phyloP scores from a whole-genome alignment of 2,329 filamentous ascomycete species.

The Aspergillus tamarii region DNA sequence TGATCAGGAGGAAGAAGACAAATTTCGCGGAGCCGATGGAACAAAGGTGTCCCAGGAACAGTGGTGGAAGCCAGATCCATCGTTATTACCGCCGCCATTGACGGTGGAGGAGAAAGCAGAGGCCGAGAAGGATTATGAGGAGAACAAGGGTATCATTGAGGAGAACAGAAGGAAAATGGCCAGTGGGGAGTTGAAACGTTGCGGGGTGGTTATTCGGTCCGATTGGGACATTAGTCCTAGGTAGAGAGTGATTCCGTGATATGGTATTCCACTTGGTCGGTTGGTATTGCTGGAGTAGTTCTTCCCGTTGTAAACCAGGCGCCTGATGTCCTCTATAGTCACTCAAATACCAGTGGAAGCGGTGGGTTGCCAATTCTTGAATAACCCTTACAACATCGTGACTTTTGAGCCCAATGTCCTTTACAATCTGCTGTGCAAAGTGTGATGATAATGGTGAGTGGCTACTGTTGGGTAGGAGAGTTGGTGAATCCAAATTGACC shows the following conservation, averaged over 20 bases:
- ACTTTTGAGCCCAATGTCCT: no score
- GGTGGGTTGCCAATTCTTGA: not conserved
- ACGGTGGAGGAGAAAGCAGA: conserved; percentile 6
- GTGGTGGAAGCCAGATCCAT: conserved; percentile 16
- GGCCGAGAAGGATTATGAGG: conserved; percentile 5
- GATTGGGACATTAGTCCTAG: conserved; percentile 8
- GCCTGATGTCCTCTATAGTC: not conserved
- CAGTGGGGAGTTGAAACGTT: conserved; percentile 9
- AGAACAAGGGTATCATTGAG: conserved; percentile 13
- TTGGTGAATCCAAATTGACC: no score
- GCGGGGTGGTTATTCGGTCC: conserved; percentile 12
- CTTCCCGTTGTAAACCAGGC: not conserved
- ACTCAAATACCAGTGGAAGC: not conserved
- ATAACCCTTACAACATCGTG: no score
- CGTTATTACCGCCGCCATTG: conserved; percentile 8
- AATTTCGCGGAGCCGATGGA: conserved; percentile 14
- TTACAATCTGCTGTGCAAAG: not conserved
- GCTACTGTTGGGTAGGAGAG: no score
- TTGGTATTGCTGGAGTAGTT: not conserved
- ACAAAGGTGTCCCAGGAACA: conserved; percentile 12
- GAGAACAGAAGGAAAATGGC: conserved; percentile 6
- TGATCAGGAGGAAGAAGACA: conserved; percentile 8
- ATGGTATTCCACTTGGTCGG: no score
- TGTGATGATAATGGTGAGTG: no score
- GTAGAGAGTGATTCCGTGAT: not conserved